Percentiles rank a stretch among this genome's conserved stretches.
These are phyloP conservation scores for Eucalyptus pumila DNA, from an alignment of 345 rosid species.

Conservation along the genomic window DNA sequence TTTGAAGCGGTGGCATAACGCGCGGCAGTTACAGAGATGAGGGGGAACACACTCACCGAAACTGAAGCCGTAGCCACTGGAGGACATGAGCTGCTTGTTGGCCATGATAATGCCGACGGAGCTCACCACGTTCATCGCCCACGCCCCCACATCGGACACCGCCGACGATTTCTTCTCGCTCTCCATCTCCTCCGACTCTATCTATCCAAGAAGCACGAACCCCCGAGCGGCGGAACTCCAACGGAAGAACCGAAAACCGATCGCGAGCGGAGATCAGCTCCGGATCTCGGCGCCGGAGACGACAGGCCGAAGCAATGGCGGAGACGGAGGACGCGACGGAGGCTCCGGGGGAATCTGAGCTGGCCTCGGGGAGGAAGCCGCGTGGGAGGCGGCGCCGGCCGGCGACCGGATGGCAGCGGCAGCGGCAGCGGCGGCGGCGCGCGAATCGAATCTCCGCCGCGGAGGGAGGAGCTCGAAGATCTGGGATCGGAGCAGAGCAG, in stretches of 20 bases:
- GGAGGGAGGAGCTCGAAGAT: not conserved
- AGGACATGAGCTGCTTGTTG: conserved; percentile 92
- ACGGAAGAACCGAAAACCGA: not conserved
- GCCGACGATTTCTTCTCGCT: conserved; percentile 54
- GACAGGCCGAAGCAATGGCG: not conserved
- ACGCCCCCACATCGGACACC: conserved; percentile 87
- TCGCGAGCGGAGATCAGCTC: not conserved
- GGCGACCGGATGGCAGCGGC: not conserved
- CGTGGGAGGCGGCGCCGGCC: not conserved
- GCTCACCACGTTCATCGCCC: conserved; percentile 91
- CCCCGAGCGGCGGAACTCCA: not conserved
- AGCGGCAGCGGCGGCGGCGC: not conserved
- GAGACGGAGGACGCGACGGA: not conserved
- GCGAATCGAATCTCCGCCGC: not conserved
- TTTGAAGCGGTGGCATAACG: not conserved
- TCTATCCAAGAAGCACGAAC: not conserved
- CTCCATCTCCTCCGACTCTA: conserved; percentile 16
- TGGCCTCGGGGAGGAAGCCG: not conserved
- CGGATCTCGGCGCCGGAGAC: not conserved
- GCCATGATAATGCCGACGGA: conserved; percentile 98
- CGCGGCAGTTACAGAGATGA: not conserved
- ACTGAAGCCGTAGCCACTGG: conserved; percentile 63
- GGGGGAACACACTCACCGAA: conserved; percentile 38
- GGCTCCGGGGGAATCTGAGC: not conserved
- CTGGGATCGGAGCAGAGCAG: not conserved